Percentiles rank a stretch among this genome's conserved stretches.
Evolutionary conservation across 441 rosid species (phyloP).

Genomic region (Sinapis alba): DNA sequence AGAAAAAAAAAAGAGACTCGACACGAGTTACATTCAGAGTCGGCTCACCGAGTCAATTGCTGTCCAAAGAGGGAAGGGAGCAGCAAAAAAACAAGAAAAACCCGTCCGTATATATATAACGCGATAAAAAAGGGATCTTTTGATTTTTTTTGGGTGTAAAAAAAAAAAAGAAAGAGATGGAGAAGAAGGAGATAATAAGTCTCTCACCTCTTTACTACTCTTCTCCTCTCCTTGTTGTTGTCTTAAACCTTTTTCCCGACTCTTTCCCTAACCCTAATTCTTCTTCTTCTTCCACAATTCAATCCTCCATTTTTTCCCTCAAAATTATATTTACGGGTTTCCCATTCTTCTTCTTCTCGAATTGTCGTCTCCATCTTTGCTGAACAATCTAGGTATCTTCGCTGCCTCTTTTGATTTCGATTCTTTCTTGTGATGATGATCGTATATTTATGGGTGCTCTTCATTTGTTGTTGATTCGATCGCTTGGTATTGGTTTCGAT

Average conservation of each 20-base stretch:
- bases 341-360: conserved; percentile 9
- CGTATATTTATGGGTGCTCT: conserved; percentile 3
- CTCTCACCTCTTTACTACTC: conserved; percentile 51
- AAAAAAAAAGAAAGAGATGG: conserved; percentile 50
- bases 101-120: background rate
- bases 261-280: conserved; percentile 53
- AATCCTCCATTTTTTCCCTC: background rate
- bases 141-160: conserved; percentile 50
- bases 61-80: background rate
- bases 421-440: conserved; percentile 15
- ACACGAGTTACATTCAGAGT: conserved; percentile 38
- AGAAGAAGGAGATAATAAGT: conserved; percentile 47
- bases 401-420: background rate
- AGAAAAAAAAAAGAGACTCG: background rate
- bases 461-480: background rate
- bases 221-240: background rate
- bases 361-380: background rate
- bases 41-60: conserved; percentile 38
- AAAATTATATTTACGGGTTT: background rate
- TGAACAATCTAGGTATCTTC: conserved; percentile 22
- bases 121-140: conserved; percentile 43
- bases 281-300: conserved; percentile 23
- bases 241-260: background rate
- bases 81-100: background rate
- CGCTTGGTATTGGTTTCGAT: conserved; percentile 15